phyloP scores from a whole-genome alignment of 2,329 filamentous ascomycete genomes.

The Ceratocystis huliohia region DNA sequence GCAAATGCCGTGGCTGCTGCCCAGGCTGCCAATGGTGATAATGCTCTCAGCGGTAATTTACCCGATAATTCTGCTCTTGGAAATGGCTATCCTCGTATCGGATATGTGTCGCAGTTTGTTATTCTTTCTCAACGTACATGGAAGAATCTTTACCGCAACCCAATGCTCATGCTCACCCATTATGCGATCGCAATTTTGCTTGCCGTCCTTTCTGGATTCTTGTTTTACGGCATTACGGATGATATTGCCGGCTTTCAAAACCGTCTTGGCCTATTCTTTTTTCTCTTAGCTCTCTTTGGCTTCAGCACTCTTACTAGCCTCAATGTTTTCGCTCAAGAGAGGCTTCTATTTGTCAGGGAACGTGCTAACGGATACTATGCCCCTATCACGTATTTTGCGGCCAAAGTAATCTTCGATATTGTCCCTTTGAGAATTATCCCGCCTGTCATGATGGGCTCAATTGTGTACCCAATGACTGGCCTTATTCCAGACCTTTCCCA shows the following conservation, averaged over 20 bases:
- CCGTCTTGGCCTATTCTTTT: constrained; percentile 92
- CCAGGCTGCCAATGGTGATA: constrained; percentile 51
- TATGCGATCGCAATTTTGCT: constrained; percentile 94
- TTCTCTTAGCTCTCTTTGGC: constrained; percentile 85
- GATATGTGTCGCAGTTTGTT: constrained; percentile 67
- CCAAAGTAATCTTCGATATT: constrained; percentile 98
- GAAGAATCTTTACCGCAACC: constrained; percentile 95
- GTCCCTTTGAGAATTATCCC: constrained; percentile 87
- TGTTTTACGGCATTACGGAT: constrained; percentile 92
- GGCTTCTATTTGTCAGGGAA: constrained; percentile 82
- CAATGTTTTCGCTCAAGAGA: constrained; percentile 83
- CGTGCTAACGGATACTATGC: constrained; percentile 94
- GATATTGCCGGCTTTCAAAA: constrained; percentile 98
- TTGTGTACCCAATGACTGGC: constrained; percentile 96
- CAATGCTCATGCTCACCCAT: constrained; percentile 95
- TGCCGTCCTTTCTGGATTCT: constrained; percentile 82
- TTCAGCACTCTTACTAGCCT: constrained; percentile 92
- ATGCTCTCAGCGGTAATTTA: constrained; percentile 33
- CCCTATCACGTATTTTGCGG: constrained; percentile 82
- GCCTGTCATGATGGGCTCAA: constrained; percentile 86
- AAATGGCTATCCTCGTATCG: constrained; percentile 69
- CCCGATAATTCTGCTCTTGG: constrained; percentile 44
- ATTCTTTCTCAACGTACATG: constrained; percentile 87
- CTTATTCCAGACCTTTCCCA: constrained; percentile 68
- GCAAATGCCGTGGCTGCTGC: constrained; percentile 52